phyloP scores from a whole-genome alignment of 2,329 filamentous ascomycete genomes.

The Cadophora luteo-olivacea region DNA sequence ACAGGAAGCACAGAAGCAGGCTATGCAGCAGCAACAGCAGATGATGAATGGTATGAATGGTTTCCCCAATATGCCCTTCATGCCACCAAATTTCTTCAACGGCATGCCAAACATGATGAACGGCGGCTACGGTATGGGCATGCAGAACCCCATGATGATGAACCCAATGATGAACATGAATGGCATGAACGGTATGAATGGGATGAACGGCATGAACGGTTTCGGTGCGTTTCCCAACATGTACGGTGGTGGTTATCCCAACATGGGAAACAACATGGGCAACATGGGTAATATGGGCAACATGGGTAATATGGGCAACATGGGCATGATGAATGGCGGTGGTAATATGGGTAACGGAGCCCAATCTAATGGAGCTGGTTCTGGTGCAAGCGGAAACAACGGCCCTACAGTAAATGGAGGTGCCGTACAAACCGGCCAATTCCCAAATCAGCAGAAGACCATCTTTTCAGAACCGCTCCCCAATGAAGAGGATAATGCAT shows the following conservation, averaged over 20 bases:
- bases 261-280: slow-evolving; percentile 42
- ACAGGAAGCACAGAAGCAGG: slow-evolving; percentile 50
- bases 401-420: slow-evolving; percentile 36
- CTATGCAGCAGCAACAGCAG: slow-evolving; percentile 45
- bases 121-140: slow-evolving; percentile 16
- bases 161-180: slow-evolving; percentile 46
- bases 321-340: slow-evolving; percentile 28
- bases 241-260: slow-evolving; percentile 40
- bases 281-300: slow-evolving; percentile 46
- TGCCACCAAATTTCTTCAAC: slow-evolving; percentile 19
- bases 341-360: slow-evolving; percentile 17
- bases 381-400: slow-evolving; percentile 26
- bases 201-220: slow-evolving; percentile 49
- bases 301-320: slow-evolving; percentile 44
- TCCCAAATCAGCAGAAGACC: slow-evolving; percentile 62
- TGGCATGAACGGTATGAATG: slow-evolving; percentile 29
- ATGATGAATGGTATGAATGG: slow-evolving; percentile 53
- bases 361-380: neutral
- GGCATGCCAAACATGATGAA: slow-evolving; percentile 24
- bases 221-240: slow-evolving; percentile 33
- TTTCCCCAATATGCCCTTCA: slow-evolving; percentile 34
- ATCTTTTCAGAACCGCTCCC: slow-evolving; percentile 57
- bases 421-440: slow-evolving; percentile 43
- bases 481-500: slow-evolving; percentile 83
- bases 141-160: slow-evolving; percentile 49